Evolutionary conservation across 116 monocot species (phyloP).

Genomic region (Trichopus zeylanicus): DNA sequence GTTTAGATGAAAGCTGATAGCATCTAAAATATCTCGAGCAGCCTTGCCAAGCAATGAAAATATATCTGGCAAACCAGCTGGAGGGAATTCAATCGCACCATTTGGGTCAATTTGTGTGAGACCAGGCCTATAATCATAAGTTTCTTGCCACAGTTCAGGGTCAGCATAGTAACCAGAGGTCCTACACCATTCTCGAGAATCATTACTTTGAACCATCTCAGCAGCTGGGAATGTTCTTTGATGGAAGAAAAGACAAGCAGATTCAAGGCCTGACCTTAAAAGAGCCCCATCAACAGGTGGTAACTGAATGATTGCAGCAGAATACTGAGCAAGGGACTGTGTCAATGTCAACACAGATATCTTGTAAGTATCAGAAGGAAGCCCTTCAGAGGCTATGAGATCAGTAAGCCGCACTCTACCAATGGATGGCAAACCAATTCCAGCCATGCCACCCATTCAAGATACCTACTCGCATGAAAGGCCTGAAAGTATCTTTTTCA

Average conservation of each 20-base stretch:
- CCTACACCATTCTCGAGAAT: slow-evolving; percentile 74
- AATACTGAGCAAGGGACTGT: slow-evolving; percentile 81
- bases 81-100: slow-evolving; percentile 60
- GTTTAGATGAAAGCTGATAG: slow-evolving; percentile 76
- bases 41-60: slow-evolving; percentile 81
- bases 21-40: slow-evolving; percentile 67
- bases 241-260: slow-evolving; percentile 74
- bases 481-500: not conserved
- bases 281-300: slow-evolving; percentile 54
- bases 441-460: slow-evolving; percentile 36
- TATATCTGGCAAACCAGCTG: slow-evolving; percentile 71
- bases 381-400: slow-evolving; percentile 61
- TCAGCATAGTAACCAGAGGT: slow-evolving; percentile 88
- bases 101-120: slow-evolving; percentile 53
- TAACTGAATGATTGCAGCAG: slow-evolving; percentile 77
- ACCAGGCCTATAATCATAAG: slow-evolving; percentile 85
- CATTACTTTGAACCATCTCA: slow-evolving; percentile 46
- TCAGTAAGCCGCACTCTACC: slow-evolving; percentile 69
- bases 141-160: slow-evolving; percentile 71
- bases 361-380: slow-evolving; percentile 80
- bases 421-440: slow-evolving; percentile 47
- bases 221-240: slow-evolving; percentile 50
- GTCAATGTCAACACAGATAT: slow-evolving; percentile 60
- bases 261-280: slow-evolving; percentile 68
- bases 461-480: not conserved